These are phyloP conservation scores for Hysterium pulicare DNA, from an alignment of 2,329 filamentous ascomycete genomes.

Conservation along the genomic window DNA sequence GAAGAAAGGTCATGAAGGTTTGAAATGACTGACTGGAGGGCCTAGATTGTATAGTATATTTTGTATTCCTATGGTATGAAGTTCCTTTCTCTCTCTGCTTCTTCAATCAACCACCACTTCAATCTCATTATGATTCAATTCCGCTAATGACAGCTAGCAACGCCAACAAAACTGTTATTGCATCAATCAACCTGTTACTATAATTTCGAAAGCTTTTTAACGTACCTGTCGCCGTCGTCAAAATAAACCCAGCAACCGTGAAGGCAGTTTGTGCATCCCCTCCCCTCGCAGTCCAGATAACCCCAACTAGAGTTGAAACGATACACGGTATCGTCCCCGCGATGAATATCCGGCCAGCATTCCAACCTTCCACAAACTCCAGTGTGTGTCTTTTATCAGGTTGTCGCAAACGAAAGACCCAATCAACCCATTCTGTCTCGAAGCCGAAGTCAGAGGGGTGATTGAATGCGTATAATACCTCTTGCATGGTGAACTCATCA, in stretches of 20 bases:
- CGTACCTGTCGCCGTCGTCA: constrained; percentile 8
- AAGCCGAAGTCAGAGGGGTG: constrained; percentile 6
- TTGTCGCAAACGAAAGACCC: constrained; percentile 13
- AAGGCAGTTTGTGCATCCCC: constrained; percentile 10
- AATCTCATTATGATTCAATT: constrained; percentile 4
- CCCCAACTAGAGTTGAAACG: constrained; percentile 5
- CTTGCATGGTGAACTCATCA: constrained; percentile 13
- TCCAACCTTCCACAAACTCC: constrained; percentile 18
- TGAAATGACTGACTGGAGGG: too few relatives aligned
- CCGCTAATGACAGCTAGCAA: constrained; percentile 8
- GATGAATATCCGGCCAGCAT: constrained; percentile 5
- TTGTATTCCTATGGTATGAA: too few relatives aligned
- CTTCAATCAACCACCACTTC: too few relatives aligned
- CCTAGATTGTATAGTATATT: too few relatives aligned
- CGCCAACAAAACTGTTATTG: constrained; percentile 3
- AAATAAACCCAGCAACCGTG: constrained; percentile 11
- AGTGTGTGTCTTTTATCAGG: constrained; percentile 10
- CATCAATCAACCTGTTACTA: neutral
- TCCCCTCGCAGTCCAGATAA: constrained; percentile 5
- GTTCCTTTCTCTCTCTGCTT: too few relatives aligned
- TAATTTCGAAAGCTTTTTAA: neutral
- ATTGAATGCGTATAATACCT: constrained; percentile 13
- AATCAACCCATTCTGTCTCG: constrained; percentile 12
- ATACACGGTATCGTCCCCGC: constrained; percentile 8
- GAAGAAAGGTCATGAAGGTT: too few relatives aligned